Evolutionary conservation across 1,284 basidiomycete species (phyloP), one percentile per base, ranked within the genome.

Genomic region (Moesziomyces antarcticus): DNA sequence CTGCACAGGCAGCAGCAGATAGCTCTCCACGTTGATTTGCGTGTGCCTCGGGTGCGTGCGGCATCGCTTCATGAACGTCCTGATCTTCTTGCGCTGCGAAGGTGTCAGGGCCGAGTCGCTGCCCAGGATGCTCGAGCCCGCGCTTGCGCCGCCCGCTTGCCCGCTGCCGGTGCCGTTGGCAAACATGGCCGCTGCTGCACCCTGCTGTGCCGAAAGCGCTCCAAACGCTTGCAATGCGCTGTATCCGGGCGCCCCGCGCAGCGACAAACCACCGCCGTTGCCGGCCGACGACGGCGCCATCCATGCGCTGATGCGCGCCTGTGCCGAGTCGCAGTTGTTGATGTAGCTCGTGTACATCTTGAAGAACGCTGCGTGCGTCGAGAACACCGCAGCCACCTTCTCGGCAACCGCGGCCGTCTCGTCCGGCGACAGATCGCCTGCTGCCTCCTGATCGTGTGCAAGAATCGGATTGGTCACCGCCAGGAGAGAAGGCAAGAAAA

Each of bases 11-110:
- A 99, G 89, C 7, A 99, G 88, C 27, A 99, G 86, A 84, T 99
- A 99, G 10, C 92, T 92, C 86, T 99, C 95, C 73, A 99, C 86
- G 82, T 94, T 97, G 69, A 99, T 88, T 85, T 99, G 97, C n/a
- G 92, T 92, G 85, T 99, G 97, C 42, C 91, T 88, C 3, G 94
- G 94, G 56, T 86, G 80, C 1, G 78, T 71, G 25, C 82, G 80
- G 66, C 83, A 85, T 18, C 66, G 72, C 64, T 82, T 79, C 65
- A 85, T 69, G 58, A 83, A 84, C 10, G 67, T 60, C 50, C 66
- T 69, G 59, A 82, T 68, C 50, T 67, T 60, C 63, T 80, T 80
- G 45, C 63, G 62, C 62, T 81, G 75, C 33, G 61, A 67, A 4
- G 62, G 58, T 20, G 75, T 42, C 25, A 81, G 52, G 3, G 20